Evolutionary conservation across 176 grass and related monocot genomes (phyloP), one percentile per base, ranked within the genome.

Genomic region (Raddia distichophylla): DNA sequence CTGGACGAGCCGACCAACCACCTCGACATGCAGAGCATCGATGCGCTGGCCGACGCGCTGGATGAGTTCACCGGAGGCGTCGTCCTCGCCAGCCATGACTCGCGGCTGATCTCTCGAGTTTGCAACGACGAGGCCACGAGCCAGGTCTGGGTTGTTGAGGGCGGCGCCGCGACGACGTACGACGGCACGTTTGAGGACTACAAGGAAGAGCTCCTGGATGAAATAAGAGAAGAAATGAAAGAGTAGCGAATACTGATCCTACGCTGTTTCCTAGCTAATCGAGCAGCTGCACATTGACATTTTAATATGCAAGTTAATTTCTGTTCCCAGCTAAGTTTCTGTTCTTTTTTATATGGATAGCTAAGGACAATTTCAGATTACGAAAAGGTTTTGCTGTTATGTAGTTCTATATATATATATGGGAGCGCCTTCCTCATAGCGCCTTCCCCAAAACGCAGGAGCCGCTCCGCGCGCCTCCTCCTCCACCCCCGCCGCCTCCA

Each of bases 1-100:
- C 42, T 93, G 72, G 91, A 93, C 22, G 91, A 93, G 59, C 91
- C 91, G 14, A 93, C 91, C 45, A 93, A 93, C 67, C 91, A 93
- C 76, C 57, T 90, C 14, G 91, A 93, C 51, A 93, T 93, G 91
- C 91, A 93, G 40, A 93, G 91, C 64, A 90, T 90, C 2, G 91
- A 93, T 49, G 91, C 91, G 18, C 58, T 93, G 12, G 84, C 80
- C 2, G 87, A 93, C 40, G 87, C 91, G 16, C 51, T 93, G 44
- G 87, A 93, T 64, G 81, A 84, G 60, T 93, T 93, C 84, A 79
- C 84, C 62, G 91, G 91, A 71, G 91, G 91, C 34, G 91, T 93
- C 8, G 83, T 93, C 49, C 12, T 93, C 76, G 87, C 90, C 53
- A 90, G 91, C 50, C 91, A 93, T 63, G 91, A 93, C 52, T 85